Evolutionary conservation across 2,329 filamentous ascomycete species (phyloP), one percentile per base, ranked within the genome.

Genomic region (Aspergillus pseudoglaucus): DNA sequence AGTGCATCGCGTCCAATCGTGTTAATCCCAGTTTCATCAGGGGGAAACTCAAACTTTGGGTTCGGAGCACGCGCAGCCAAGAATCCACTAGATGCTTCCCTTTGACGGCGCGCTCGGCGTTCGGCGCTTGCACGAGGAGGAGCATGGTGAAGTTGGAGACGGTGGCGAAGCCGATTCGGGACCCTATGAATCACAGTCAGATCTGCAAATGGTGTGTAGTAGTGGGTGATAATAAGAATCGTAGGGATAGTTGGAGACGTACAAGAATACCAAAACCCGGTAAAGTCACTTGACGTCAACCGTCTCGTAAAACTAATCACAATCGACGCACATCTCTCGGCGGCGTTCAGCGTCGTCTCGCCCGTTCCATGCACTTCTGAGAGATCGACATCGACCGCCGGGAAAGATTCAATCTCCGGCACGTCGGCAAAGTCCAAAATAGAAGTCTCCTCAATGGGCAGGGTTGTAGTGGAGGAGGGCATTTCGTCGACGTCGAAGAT

Each of bases 241-340:
- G 22, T 22, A 5, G 4, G 3, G 6, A 9, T 20, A 20, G 4
- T 20, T 4, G 20, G 20, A 20, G 7, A 56, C 61, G 32, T 59
- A 64, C 63, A 66, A 4, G 62, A 64, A 43, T 65, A 63, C 63
- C 63, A 66, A 23, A 65, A 65, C 1, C 56, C 55, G 0, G 54
- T 59, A 23, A 63, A 61, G 27, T 64, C 61, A 38, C 57, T 58
- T 1, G 60, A 51, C 8, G 59, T 58, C 44, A 67, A 52, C 6
- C 57, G 51, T 27, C 53, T 47, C 0, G 58, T 59, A 32, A 67
- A 61, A 25, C 62, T 58, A 1, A 65, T 59, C 25, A 64, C 44
- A 20, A 65, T 60, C 1, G 56, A 58, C 0, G 62, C 63, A 40
- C 63, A 66, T 18, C 60, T 60, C 45, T 66, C 62, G 4, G 63